Conservation (phyloP, 2,329 filamentous ascomycete species). For the Penicillium sp. region DNA sequence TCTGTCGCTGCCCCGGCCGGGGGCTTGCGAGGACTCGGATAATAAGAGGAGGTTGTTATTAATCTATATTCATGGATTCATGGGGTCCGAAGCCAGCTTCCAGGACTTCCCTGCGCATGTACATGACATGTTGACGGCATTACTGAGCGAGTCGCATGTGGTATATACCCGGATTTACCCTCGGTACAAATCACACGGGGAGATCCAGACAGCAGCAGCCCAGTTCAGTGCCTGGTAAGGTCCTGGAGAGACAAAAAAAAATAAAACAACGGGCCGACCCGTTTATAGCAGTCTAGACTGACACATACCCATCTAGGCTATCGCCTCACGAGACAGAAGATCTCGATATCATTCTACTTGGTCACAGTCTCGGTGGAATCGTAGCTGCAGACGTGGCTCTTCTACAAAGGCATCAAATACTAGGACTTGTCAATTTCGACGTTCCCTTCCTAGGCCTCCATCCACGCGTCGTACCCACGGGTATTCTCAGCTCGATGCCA, state of each 20-base stretch:
- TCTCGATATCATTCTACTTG: conserved; percentile 81
- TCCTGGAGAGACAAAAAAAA: background rate
- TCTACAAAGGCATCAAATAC: conserved; percentile 68
- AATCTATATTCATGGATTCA: conserved; percentile 88
- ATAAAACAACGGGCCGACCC: background rate
- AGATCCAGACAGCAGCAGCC: conserved; percentile 69
- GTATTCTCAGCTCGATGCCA: conserved; percentile 75
- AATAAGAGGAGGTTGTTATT: conserved; percentile 65
- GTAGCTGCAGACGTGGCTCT: conserved; percentile 79
- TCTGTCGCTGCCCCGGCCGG: conserved; percentile 15
- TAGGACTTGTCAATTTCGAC: conserved; percentile 83
- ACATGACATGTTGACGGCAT: conserved; percentile 71
- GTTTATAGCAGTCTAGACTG: background rate
- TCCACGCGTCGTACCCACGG: conserved; percentile 81
- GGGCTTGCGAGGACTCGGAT: background rate
- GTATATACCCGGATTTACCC: conserved; percentile 75
- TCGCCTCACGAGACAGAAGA: conserved; percentile 72
- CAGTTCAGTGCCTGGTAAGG: conserved; percentile 77
- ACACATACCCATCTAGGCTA: conserved; percentile 55
- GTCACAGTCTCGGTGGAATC: conserved; percentile 89
- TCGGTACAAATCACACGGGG: conserved; percentile 49
- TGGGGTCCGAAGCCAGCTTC: conserved; percentile 87
- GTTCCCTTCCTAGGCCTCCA: conserved; percentile 88
- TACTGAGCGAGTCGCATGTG: conserved; percentile 72
- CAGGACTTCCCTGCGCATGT: conserved; percentile 86